Evolutionary conservation across 768 basidiomycete genomes (phyloP).

Genomic region (Tulasnella calospora): DNA sequence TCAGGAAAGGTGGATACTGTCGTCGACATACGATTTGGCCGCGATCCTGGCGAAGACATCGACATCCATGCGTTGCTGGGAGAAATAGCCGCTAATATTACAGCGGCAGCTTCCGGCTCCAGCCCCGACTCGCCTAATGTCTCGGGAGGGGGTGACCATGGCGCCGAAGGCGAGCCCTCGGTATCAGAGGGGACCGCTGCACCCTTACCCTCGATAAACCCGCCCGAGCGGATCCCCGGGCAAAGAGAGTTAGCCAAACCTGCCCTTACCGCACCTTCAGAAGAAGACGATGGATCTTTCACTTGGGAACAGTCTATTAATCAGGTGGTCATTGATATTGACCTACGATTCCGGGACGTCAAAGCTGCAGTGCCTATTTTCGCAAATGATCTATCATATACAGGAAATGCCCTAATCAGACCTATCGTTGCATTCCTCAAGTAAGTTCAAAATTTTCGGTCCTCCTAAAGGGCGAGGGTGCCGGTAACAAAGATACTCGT

Average conservation of each 20-base stretch:
- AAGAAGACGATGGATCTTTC: constrained; percentile 32
- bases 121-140: constrained; percentile 20
- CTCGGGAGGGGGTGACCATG: not conserved
- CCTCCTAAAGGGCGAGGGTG: not conserved
- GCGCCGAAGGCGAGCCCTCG: not conserved
- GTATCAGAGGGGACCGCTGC: constrained; percentile 34
- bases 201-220: constrained; percentile 43
- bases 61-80: constrained; percentile 76
- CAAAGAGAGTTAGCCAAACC: constrained; percentile 83
- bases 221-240: constrained; percentile 71
- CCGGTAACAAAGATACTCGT: not conserved
- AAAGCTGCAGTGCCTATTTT: constrained; percentile 94
- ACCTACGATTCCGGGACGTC: constrained; percentile 88
- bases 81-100: constrained; percentile 87
- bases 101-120: constrained; percentile 35
- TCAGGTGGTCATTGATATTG: constrained; percentile 70
- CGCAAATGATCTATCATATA: constrained; percentile 79
- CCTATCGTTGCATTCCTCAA: constrained; percentile 99
- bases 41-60: constrained; percentile 61
- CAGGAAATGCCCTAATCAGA: constrained; percentile 85
- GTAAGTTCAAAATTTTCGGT: constrained; percentile 44
- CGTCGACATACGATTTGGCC: constrained; percentile 95
- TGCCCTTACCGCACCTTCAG: constrained; percentile 67
- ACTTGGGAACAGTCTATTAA: constrained; percentile 32
- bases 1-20: constrained; percentile 96